Evolutionary conservation across 148 eudicot species (phyloP).

Genomic region (Cornus florida): DNA sequence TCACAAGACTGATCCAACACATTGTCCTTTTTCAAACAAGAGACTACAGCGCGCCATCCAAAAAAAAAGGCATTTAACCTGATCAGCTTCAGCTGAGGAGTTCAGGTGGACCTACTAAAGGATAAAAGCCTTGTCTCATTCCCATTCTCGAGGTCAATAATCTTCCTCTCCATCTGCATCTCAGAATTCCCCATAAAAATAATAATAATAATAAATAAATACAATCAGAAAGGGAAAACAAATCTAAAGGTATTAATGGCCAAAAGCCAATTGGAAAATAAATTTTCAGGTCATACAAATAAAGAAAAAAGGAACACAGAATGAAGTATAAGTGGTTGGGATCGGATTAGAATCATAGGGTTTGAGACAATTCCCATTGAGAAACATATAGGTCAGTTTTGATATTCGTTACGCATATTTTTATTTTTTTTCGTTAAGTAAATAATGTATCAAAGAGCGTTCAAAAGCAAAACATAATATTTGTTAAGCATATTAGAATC

Average conservation of each 20-base stretch:
- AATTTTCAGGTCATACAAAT: neutral
- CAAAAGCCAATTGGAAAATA: neutral
- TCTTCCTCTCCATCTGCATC: conserved; percentile 4
- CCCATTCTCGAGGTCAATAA: neutral
- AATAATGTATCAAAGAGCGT: no score
- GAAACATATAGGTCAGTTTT: neutral
- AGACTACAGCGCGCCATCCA: neutral
- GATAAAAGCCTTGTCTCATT: conserved; percentile 1
- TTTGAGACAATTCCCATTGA: neutral
- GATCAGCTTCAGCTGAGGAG: neutral
- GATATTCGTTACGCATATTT: neutral
- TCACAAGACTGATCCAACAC: neutral
- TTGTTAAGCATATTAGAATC: no score
- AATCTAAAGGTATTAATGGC: neutral
- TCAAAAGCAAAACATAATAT: no score
- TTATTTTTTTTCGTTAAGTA: no score
- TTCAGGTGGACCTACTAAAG: neutral
- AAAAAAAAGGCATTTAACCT: neutral
- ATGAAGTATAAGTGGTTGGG: neutral
- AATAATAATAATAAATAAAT: neutral
- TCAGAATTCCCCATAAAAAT: neutral
- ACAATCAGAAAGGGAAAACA: neutral
- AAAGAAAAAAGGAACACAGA: neutral
- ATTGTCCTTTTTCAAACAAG: neutral
- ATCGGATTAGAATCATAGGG: neutral